Percentiles rank a stretch among this genome's conserved stretches.
phyloP scores from a whole-genome alignment of 2,329 filamentous ascomycete genomes.

The Beauveria medogensis region DNA sequence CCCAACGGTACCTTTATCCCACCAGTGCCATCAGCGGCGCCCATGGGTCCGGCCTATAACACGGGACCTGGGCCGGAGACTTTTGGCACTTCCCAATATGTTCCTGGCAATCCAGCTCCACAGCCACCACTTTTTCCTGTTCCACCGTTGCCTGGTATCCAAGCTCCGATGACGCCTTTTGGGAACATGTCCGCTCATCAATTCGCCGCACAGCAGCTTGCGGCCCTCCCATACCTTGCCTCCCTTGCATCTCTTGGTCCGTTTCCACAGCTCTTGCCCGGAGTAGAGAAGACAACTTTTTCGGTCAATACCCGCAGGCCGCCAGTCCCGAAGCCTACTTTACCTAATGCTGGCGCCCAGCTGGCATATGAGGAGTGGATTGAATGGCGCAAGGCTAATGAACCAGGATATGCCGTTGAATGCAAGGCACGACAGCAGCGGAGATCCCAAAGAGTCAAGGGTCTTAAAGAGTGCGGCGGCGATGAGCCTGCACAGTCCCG shows the following conservation, averaged over 20 bases:
- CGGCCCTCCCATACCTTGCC: slow-evolving; percentile 1
- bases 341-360: slow-evolving; percentile 33
- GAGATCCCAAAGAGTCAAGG: slow-evolving; percentile 23
- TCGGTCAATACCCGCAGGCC: background rate
- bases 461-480: background rate
- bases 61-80: background rate
- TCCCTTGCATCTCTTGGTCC: background rate
- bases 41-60: background rate
- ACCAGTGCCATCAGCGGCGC: too few species aligned
- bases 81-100: background rate
- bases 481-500: background rate
- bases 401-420: slow-evolving; percentile 38
- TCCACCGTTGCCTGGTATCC: background rate
- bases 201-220: background rate
- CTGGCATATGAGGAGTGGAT: slow-evolving; percentile 40
- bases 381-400: slow-evolving; percentile 40
- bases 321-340: slow-evolving; percentile 32
- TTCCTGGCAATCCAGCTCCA: background rate
- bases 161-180: background rate
- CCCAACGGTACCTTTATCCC: background rate
- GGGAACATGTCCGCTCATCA: background rate
- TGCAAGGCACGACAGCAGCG: slow-evolving; percentile 37
- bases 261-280: background rate
- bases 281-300: background rate
- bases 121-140: background rate